A percentile compares a stretch with the other conserved stretches of the same genome.
These are phyloP conservation scores for Ophiostoma ulmi DNA, from an alignment of 2,329 filamentous ascomycete species.

Conservation along the genomic window DNA sequence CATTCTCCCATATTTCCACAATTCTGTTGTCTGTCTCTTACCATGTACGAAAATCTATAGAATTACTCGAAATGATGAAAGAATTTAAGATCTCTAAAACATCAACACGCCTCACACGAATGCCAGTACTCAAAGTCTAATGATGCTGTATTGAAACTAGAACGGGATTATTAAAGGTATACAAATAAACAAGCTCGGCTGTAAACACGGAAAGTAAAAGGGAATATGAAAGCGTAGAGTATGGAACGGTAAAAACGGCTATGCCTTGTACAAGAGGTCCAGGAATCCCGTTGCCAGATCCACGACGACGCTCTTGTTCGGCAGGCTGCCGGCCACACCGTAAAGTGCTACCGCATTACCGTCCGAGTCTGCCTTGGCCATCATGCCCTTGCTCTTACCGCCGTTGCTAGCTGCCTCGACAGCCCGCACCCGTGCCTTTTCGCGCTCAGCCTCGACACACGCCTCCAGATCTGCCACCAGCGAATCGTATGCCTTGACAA, in stretches of 20 bases:
- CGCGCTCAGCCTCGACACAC: conserved; percentile 66
- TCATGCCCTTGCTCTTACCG: conserved; percentile 51
- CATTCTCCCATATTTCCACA: background rate
- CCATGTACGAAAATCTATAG: conserved; percentile 3
- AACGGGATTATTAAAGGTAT: background rate
- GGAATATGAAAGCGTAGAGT: background rate
- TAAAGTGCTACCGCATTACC: conserved; percentile 86
- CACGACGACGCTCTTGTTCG: conserved; percentile 91
- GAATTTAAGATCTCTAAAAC: background rate
- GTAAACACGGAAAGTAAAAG: background rate
- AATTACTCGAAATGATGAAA: conserved; percentile 1
- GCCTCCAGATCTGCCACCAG: conserved; percentile 68
- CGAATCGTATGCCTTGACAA: conserved; percentile 73
- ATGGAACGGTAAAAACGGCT: background rate
- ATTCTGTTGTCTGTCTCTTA: background rate
- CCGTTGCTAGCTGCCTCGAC: conserved; percentile 52
- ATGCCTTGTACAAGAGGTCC: conserved; percentile 77
- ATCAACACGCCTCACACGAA: too few relatives aligned
- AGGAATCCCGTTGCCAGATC: conserved; percentile 87
- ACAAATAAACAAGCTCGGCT: background rate
- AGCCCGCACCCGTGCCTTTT: conserved; percentile 69
- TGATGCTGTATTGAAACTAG: background rate
- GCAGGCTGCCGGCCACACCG: conserved; percentile 88
- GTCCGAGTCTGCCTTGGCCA: conserved; percentile 54
- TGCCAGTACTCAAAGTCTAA: background rate